A percentile compares a stretch with the other conserved stretches of the same genome.
These are phyloP conservation scores for Panus rudis DNA, from an alignment of 768 basidiomycete species.

Conservation along the genomic window DNA sequence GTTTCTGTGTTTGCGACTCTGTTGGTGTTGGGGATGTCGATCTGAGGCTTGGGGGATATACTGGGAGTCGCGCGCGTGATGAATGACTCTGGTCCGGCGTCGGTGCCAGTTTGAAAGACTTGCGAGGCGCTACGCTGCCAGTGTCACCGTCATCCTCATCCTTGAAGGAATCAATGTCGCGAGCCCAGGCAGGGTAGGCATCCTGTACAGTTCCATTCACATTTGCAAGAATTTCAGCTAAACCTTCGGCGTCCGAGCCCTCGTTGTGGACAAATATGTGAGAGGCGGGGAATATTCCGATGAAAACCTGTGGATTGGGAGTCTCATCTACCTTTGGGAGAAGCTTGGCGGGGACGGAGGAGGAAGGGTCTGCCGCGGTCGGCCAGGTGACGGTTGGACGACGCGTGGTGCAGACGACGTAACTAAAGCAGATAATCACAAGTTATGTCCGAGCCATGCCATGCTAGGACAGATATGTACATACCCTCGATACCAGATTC, in stretches of 20 bases:
- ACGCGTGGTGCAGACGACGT: conserved; percentile 79
- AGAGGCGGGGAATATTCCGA: conserved; percentile 90
- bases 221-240: conserved; percentile 66
- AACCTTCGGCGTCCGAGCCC: conserved; percentile 80
- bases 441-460: conserved; percentile 5
- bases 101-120: conserved; percentile 66
- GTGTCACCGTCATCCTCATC: conserved; percentile 64
- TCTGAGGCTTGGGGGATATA: conserved; percentile 70
- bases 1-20: conserved; percentile 61
- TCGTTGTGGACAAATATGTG: conserved; percentile 85
- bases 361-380: conserved; percentile 48
- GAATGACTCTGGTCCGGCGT: conserved; percentile 72
- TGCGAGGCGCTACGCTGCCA: conserved; percentile 31
- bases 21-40: conserved; percentile 55
- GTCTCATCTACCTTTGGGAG: conserved; percentile 73
- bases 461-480: conserved; percentile 27
- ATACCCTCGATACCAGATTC: conserved; percentile 91
- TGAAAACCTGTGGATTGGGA: conserved; percentile 85
- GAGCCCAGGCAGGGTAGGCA: conserved; percentile 15
- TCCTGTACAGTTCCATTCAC: conserved; percentile 41
- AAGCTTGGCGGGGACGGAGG: conserved; percentile 43
- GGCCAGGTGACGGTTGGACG: conserved; percentile 67
- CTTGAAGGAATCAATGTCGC: conserved; percentile 43
- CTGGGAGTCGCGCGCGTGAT: conserved; percentile 62
- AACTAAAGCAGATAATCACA: conserved; percentile 36